These are phyloP conservation scores for Cadophora luteo-olivacea DNA, from an alignment of 2,329 filamentous ascomycete genomes.

Conservation along the genomic window DNA sequence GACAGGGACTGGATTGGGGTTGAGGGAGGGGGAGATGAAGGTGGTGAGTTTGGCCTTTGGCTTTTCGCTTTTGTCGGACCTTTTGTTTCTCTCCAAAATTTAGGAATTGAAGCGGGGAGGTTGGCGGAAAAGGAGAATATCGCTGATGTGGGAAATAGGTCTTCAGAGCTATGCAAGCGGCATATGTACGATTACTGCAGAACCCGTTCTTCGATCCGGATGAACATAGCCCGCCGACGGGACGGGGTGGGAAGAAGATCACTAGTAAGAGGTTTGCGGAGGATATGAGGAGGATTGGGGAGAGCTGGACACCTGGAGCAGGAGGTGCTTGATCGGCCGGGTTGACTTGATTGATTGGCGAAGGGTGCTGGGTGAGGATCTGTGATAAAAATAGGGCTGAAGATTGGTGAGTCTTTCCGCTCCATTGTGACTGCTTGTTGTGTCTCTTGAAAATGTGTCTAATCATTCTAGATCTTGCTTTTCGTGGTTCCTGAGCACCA, in stretches of 20 bases:
- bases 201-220: conserved; percentile 96
- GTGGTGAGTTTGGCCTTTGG: conserved; percentile 59
- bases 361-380: no score
- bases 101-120: not conserved
- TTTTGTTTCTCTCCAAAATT: conserved; percentile 1
- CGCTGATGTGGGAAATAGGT: conserved; percentile 55
- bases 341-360: not conserved
- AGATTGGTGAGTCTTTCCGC: no score
- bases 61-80: not conserved
- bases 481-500: not conserved
- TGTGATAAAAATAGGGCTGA: no score
- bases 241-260: conserved; percentile 70
- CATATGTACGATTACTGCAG: conserved; percentile 86
- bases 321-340: not conserved
- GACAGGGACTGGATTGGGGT: conserved; percentile 61
- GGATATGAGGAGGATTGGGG: conserved; percentile 86
- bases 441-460: not conserved
- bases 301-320: conserved; percentile 75
- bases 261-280: conserved; percentile 80
- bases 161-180: conserved; percentile 90
- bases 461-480: not conserved
- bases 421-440: not conserved
- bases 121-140: not conserved
- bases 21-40: conserved; percentile 87
- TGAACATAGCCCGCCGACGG: conserved; percentile 70